These are phyloP conservation scores for Colletotrichum lini DNA, from an alignment of 2,329 filamentous ascomycete genomes.

Conservation along the genomic window DNA sequence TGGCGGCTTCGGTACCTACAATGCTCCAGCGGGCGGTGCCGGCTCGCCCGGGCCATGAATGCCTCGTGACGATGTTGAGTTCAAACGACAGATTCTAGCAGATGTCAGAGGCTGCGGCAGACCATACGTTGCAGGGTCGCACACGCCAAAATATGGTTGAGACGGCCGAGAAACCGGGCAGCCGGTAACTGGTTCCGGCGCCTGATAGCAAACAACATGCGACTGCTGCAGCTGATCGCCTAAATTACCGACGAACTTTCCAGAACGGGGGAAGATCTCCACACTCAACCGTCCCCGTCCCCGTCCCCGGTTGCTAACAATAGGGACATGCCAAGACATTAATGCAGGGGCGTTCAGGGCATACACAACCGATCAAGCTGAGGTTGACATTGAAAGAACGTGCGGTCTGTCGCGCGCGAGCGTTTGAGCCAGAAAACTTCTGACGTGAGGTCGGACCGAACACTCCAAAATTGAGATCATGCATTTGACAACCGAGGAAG, in stretches of 20 bases:
- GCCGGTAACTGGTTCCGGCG: constrained; percentile 30
- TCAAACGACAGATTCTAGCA: constrained; percentile 17
- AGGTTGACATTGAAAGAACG: constrained; percentile 15
- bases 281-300: constrained; percentile 12
- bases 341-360: constrained; percentile 25
- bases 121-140: constrained; percentile 19
- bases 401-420: neutral
- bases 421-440: constrained; percentile 28
- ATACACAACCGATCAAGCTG: constrained; percentile 13
- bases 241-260: constrained; percentile 37
- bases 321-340: constrained; percentile 31
- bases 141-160: constrained; percentile 27
- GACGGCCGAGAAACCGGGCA: constrained; percentile 26
- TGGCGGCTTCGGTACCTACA: constrained; percentile 71
- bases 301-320: constrained; percentile 31
- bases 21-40: constrained; percentile 53
- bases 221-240: constrained; percentile 18
- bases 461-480: constrained; percentile 30
- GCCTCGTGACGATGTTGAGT: constrained; percentile 2
- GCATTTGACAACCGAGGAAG: constrained; percentile 6
- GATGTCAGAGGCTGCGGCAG: constrained; percentile 9
- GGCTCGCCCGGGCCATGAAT: constrained; percentile 50
- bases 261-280: constrained; percentile 33
- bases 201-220: constrained; percentile 15
- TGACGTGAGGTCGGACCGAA: constrained; percentile 22